Percentiles rank a stretch among this genome's conserved stretches.
phyloP scores from a whole-genome alignment of 1,284 basidiomycete species.

The Cutaneotrichosporon curvatum region DNA sequence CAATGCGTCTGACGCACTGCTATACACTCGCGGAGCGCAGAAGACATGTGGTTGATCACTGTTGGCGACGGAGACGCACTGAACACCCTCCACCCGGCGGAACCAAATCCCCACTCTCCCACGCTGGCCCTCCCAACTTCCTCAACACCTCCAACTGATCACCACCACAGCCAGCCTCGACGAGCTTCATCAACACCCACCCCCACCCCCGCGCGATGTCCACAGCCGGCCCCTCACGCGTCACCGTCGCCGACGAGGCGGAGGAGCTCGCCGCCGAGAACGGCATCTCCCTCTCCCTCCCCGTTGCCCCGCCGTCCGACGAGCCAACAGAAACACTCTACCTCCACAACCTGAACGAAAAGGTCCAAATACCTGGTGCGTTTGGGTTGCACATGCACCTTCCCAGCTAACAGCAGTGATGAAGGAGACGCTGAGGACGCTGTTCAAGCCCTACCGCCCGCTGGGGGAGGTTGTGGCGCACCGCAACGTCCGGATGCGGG shows the following conservation, averaged over 20 bases:
- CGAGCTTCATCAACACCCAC: conserved; percentile 1
- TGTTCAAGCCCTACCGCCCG: conserved; percentile 90
- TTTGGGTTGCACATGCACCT: conserved; percentile 5
- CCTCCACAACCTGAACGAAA: conserved; percentile 96
- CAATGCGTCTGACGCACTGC: too few relatives aligned
- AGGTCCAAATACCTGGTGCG: conserved; percentile 76
- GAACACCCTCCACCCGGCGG: too few relatives aligned
- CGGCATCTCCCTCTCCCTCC: background rate
- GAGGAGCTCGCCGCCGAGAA: conserved; percentile 16
- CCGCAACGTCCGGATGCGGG: conserved; percentile 88
- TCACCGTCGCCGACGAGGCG: conserved; percentile 20
- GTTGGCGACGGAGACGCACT: too few relatives aligned
- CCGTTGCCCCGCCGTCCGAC: background rate
- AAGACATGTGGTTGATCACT: too few relatives aligned
- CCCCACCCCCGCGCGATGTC: conserved; percentile 1
- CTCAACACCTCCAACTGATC: too few relatives aligned
- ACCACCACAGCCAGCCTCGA: background rate
- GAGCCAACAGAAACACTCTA: conserved; percentile 75
- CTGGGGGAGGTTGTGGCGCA: conserved; percentile 90
- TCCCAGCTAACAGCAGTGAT: conserved; percentile 54
- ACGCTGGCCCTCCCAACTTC: too few relatives aligned
- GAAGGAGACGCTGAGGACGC: conserved; percentile 74
- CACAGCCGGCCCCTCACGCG: conserved; percentile 16
- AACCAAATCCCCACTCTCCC: too few relatives aligned
- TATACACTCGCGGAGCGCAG: too few relatives aligned